Conservation (phyloP, 225 moss, liverwort and hornwort species). For the Marchantia paleacea region DNA sequence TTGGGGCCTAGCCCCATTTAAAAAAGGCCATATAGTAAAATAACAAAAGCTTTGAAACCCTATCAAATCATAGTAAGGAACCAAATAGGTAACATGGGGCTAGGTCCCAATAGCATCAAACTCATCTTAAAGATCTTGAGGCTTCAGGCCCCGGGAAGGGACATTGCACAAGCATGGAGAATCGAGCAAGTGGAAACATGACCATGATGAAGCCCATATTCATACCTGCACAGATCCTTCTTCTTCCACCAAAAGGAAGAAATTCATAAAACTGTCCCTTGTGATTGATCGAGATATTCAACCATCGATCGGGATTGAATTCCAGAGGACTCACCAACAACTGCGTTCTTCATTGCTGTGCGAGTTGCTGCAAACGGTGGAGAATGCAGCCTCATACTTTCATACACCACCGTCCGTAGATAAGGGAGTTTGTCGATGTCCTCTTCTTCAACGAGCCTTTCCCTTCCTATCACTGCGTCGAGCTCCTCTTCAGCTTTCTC, state of each 20-base stretch:
- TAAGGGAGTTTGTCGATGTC: constrained; percentile 25
- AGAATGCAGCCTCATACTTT: constrained; percentile 21
- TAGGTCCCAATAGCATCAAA: too few relatives aligned
- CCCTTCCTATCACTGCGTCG: constrained; percentile 26
- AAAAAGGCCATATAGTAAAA: too few relatives aligned
- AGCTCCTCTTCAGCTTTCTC: constrained; percentile 17
- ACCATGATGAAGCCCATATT: too few relatives aligned
- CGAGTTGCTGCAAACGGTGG: constrained; percentile 24
- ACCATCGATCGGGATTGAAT: constrained; percentile 25
- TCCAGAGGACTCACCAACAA: constrained; percentile 14
- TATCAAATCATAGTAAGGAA: too few relatives aligned
- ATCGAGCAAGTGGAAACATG: too few relatives aligned
- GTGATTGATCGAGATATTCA: constrained; percentile 4
- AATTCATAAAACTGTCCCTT: constrained; percentile 17
- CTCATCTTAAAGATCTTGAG: too few relatives aligned
- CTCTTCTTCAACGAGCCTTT: constrained; percentile 22
- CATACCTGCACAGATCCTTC: constrained; percentile 54
- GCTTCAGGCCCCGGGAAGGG: too few relatives aligned
- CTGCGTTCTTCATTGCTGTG: constrained; percentile 8
- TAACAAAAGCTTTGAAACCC: too few relatives aligned
- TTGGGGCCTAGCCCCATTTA: too few relatives aligned
- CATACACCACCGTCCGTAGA: constrained; percentile 28
- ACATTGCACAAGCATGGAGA: too few relatives aligned
- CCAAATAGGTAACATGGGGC: too few relatives aligned
- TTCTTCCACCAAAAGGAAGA: constrained; percentile 45